phyloP scores from a whole-genome alignment of 2,329 filamentous ascomycete genomes.

The Fusarium falciforme region DNA sequence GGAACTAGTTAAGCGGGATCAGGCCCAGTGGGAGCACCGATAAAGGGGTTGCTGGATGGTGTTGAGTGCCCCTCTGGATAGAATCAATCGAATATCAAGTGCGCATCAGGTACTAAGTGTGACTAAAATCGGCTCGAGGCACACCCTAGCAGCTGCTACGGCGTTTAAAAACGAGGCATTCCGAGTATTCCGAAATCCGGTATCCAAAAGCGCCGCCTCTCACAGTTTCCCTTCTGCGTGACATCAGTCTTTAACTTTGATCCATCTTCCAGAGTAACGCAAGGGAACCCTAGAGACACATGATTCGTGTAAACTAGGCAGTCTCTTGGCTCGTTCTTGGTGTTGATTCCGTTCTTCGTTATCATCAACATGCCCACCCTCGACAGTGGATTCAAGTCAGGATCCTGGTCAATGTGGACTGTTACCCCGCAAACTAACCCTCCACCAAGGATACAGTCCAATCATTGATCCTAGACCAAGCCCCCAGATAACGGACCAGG shows the following conservation, averaged over 20 bases:
- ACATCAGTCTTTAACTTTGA: not conserved
- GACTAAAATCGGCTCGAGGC: no score
- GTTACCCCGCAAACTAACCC: not conserved
- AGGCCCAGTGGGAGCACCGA: not conserved
- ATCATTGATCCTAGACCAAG: not conserved
- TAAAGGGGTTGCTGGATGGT: not conserved
- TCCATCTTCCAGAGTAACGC: not conserved
- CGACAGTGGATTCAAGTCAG: not conserved
- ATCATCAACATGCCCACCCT: not conserved
- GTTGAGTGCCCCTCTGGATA: not conserved
- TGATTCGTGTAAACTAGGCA: not conserved
- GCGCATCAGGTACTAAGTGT: not conserved
- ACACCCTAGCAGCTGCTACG: no score
- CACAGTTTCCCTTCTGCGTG: no score
- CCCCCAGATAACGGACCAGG: not conserved
- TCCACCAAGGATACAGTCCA: not conserved
- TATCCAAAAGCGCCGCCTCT: no score
- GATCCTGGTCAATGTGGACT: not conserved
- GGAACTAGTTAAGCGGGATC: constrained; percentile 23
- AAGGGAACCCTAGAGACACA: not conserved
- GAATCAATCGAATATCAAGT: not conserved
- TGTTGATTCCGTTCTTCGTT: not conserved
- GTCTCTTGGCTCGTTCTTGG: not conserved
- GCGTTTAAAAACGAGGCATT: no score
- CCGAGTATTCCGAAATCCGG: no score